phyloP scores from a whole-genome alignment of 192 early-diverging fungal species.

The Coemansia sp. region DNA sequence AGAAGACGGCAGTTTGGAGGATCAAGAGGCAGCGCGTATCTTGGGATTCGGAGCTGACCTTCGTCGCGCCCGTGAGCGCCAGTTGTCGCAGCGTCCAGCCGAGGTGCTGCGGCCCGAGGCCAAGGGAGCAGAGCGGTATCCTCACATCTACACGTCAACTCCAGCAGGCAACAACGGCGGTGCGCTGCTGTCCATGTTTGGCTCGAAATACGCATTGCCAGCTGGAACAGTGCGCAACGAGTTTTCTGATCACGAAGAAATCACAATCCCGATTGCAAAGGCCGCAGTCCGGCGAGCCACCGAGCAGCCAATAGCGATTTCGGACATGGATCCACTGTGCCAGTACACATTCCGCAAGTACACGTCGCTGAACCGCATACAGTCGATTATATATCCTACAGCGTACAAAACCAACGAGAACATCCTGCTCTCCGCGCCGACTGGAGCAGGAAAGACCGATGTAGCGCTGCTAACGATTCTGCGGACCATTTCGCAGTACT shows the following conservation, averaged over 20 bases:
- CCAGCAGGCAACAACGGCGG: conserved; percentile 47
- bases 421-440: conserved; percentile 97
- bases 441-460: conserved; percentile 98
- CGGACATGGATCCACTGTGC: conserved; percentile 73
- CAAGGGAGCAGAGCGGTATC: conserved; percentile 56
- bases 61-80: conserved; percentile 38
- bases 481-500: conserved; percentile 73
- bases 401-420: conserved; percentile 97
- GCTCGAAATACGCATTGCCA: conserved; percentile 77
- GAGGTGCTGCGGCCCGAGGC: conserved; percentile 32
- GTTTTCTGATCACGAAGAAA: conserved; percentile 83
- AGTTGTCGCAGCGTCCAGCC: conserved; percentile 34
- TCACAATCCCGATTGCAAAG: conserved; percentile 79
- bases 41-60: conserved; percentile 41
- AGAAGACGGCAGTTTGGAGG: conserved; percentile 7
- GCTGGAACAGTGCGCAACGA: conserved; percentile 73
- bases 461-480: conserved; percentile 94
- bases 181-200: conserved; percentile 75
- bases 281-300: conserved; percentile 62
- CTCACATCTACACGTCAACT: conserved; percentile 79
- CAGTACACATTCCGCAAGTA: conserved; percentile 83
- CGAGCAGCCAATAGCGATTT: conserved; percentile 68
- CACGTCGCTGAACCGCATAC: conserved; percentile 87
- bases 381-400: conserved; percentile 92
- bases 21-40: conserved; percentile 32